These are phyloP conservation scores for Holtermannia corniformis DNA, from an alignment of 768 basidiomycete species.

Conservation along the genomic window DNA sequence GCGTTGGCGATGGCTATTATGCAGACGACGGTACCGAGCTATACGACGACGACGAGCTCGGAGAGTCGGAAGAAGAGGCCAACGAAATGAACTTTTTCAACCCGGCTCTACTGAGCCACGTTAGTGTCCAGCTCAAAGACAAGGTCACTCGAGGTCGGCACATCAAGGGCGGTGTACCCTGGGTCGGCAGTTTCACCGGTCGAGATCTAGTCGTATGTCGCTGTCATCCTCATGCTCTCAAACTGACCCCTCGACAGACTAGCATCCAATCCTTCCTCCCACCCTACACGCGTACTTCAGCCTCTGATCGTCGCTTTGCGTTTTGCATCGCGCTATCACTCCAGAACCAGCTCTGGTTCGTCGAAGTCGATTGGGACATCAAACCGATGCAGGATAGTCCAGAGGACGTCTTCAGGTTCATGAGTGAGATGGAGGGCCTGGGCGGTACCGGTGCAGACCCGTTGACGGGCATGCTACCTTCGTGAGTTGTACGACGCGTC, in stretches of 20 bases:
- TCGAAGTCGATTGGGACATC: constrained; percentile 92
- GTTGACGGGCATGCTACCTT: constrained; percentile 29
- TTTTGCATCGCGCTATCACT: constrained; percentile 80
- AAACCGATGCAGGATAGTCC: constrained; percentile 72
- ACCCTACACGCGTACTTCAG: constrained; percentile 64
- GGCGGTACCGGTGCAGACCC: constrained; percentile 21
- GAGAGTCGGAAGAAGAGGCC: constrained; percentile 48
- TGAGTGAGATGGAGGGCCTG: constrained; percentile 54
- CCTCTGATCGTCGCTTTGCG: constrained; percentile 70
- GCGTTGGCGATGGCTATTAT: constrained; percentile 16
- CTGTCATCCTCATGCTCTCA: neutral
- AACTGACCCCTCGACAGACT: constrained; percentile 47
- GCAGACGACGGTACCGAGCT: constrained; percentile 16
- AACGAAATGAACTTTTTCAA: constrained; percentile 74
- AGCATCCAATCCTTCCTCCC: constrained; percentile 82
- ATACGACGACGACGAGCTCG: constrained; percentile 13
- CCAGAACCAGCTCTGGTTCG: constrained; percentile 87
- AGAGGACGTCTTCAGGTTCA: constrained; percentile 87
- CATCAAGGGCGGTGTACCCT: constrained; percentile 86
- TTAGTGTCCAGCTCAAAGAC: constrained; percentile 80
- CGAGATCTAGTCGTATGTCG: constrained; percentile 79
- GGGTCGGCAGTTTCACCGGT: constrained; percentile 83
- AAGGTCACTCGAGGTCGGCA: constrained; percentile 78
- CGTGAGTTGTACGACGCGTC: constrained; percentile 5
- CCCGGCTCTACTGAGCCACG: constrained; percentile 73